Evolutionary conservation across 257 asterid species (phyloP).

Genomic region (Solanum piurae): DNA sequence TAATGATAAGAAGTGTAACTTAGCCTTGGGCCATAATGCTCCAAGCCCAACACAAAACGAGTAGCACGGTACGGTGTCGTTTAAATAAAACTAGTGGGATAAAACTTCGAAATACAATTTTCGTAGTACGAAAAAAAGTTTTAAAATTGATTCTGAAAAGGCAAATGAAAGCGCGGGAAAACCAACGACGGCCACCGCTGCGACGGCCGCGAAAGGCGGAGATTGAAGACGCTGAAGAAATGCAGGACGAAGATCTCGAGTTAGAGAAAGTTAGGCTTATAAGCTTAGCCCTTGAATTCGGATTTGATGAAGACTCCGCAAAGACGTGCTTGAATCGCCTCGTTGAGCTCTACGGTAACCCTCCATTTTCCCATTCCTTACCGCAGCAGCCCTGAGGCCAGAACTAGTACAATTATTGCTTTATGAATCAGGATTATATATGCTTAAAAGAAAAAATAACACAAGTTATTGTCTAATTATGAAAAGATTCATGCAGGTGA

Average conservation of each 20-base stretch:
- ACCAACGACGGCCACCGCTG: not conserved
- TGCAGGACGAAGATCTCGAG: slow-evolving; percentile 54
- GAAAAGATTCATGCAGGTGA: not conserved
- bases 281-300: slow-evolving; percentile 76
- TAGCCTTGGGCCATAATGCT: not conserved
- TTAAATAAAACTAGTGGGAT: not conserved
- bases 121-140: not conserved
- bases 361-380: not conserved
- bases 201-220: not conserved
- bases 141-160: not conserved
- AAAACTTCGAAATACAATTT: not conserved
- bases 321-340: slow-evolving; percentile 59
- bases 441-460: not conserved
- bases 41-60: not conserved
- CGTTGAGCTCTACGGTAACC: slow-evolving; percentile 59
- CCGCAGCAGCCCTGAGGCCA: not conserved
- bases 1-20: too few relatives aligned
- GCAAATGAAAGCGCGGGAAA: slow-evolving; percentile 58
- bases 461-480: not conserved
- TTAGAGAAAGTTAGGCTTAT: slow-evolving; percentile 61
- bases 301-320: slow-evolving; percentile 71
- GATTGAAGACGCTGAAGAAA: slow-evolving; percentile 10
- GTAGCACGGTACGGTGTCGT: not conserved
- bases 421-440: not conserved
- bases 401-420: not conserved